A percentile compares a stretch with the other conserved stretches of the same genome.
Conservation (phyloP, 306 rosid species). For the Leucaena leucocephala region DNA sequence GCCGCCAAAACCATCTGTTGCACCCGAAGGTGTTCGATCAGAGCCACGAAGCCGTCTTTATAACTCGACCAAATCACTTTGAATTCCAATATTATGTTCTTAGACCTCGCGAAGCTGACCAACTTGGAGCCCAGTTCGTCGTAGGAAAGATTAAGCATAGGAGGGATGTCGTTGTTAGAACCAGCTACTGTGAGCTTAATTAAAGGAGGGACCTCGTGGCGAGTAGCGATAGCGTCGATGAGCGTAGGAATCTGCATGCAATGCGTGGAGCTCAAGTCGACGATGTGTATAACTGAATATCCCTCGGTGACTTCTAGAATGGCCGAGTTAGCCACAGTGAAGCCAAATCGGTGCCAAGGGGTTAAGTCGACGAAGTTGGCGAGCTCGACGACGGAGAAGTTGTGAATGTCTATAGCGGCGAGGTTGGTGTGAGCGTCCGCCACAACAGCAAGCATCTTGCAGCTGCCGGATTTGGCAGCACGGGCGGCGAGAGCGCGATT, state of each 20-base stretch:
- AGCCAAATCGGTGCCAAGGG: constrained; percentile 93
- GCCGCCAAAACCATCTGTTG: constrained; percentile 58
- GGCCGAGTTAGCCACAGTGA: constrained; percentile 78
- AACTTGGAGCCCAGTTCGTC: constrained; percentile 70
- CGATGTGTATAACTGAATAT: constrained; percentile 68
- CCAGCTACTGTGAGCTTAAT: constrained; percentile 70
- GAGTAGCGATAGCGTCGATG: constrained; percentile 75
- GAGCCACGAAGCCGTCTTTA: constrained; percentile 61
- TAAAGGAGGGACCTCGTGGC: constrained; percentile 62
- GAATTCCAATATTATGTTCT: constrained; percentile 67
- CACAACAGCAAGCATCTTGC: constrained; percentile 59
- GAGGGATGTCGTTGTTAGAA: constrained; percentile 56
- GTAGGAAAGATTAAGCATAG: constrained; percentile 70
- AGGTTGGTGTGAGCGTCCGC: constrained; percentile 36
- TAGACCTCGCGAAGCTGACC: constrained; percentile 75
- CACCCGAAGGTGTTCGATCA: constrained; percentile 69
- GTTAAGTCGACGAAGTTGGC: constrained; percentile 88
- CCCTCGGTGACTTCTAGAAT: constrained; percentile 80
- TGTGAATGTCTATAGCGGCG: constrained; percentile 49
- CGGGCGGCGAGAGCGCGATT: constrained; percentile 78
- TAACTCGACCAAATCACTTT: constrained; percentile 61
- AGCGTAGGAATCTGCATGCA: constrained; percentile 99
- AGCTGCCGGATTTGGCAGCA: constrained; percentile 63
- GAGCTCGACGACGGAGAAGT: constrained; percentile 76
- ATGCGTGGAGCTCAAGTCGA: constrained; percentile 75